Percentiles rank a stretch among this genome's conserved stretches.
Conservation (phyloP, 495 filamentous ascomycete species). For the Aspergillus kassunensis region DNA sequence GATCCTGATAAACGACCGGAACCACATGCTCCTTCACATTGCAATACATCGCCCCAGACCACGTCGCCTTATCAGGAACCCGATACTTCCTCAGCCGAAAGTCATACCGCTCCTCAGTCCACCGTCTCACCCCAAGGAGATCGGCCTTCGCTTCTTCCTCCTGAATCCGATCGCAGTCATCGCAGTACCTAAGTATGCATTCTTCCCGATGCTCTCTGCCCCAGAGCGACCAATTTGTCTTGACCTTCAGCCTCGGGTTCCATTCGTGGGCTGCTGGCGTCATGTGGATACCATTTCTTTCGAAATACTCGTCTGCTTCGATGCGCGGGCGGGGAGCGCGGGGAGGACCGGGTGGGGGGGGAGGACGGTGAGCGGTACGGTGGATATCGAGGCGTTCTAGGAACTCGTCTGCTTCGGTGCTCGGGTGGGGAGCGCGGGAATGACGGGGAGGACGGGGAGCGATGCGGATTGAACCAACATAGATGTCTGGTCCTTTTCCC, state of each 20-base stretch:
- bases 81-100: conserved; percentile 27
- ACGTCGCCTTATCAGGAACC: conserved; percentile 27
- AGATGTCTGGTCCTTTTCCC: conserved; percentile 43
- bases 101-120: conserved; percentile 23
- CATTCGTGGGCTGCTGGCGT: background rate
- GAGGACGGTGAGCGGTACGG: no score
- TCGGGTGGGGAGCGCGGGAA: no score
- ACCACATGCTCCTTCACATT: conserved; percentile 17
- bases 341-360: no score
- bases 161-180: background rate
- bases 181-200: background rate
- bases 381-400: no score
- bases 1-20: conserved; percentile 30
- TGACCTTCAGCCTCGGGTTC: background rate
- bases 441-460: no score
- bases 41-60: conserved; percentile 31
- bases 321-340: no score
- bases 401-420: no score
- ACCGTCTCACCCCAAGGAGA: conserved; percentile 17
- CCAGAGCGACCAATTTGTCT: conserved; percentile 24
- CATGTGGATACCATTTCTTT: no score
- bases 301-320: no score
- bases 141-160: background rate
- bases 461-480: conserved; percentile 23
- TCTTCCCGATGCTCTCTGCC: background rate